Evolutionary conservation across 2,329 filamentous ascomycete genomes (phyloP).

Genomic region (Penicillium carneum): DNA sequence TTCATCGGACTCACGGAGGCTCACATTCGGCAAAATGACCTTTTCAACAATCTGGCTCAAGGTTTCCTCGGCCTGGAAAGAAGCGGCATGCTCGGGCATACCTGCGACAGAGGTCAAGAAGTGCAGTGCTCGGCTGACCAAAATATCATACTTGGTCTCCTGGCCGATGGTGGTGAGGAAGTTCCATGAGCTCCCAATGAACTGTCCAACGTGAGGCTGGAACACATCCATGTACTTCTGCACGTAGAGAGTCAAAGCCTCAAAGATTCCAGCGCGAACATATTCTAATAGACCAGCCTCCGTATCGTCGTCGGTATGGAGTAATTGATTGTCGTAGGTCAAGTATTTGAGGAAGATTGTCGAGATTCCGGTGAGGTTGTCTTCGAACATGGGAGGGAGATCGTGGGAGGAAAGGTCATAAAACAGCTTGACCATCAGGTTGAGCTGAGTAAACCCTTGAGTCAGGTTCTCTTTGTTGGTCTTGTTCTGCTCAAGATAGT

Average conservation of each 20-base stretch:
- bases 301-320: slow-evolving; percentile 85
- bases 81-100: slow-evolving; percentile 76
- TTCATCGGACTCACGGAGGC: slow-evolving; percentile 87
- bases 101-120: slow-evolving; percentile 90
- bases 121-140: slow-evolving; percentile 92
- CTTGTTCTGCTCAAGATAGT: slow-evolving; percentile 73
- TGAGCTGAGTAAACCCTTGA: slow-evolving; percentile 82
- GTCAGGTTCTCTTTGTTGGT: slow-evolving; percentile 76
- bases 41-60: slow-evolving; percentile 91
- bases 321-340: slow-evolving; percentile 80
- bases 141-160: slow-evolving; percentile 89
- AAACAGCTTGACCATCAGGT: slow-evolving; percentile 87
- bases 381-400: slow-evolving; percentile 91
- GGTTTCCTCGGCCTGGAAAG: slow-evolving; percentile 82
- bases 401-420: slow-evolving; percentile 98
- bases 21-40: slow-evolving; percentile 91
- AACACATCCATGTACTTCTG: slow-evolving; percentile 97
- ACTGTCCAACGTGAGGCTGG: slow-evolving; percentile 76
- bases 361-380: slow-evolving; percentile 79
- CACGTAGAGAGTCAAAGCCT: slow-evolving; percentile 85
- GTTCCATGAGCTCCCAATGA: slow-evolving; percentile 89
- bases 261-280: slow-evolving; percentile 92
- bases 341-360: slow-evolving; percentile 89
- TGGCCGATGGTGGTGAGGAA: slow-evolving; percentile 84
- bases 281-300: slow-evolving; percentile 85